A percentile compares a stretch with the other conserved stretches of the same genome.
Conservation (phyloP, 2,329 filamentous ascomycete genomes). For the Talaromyces sp. region DNA sequence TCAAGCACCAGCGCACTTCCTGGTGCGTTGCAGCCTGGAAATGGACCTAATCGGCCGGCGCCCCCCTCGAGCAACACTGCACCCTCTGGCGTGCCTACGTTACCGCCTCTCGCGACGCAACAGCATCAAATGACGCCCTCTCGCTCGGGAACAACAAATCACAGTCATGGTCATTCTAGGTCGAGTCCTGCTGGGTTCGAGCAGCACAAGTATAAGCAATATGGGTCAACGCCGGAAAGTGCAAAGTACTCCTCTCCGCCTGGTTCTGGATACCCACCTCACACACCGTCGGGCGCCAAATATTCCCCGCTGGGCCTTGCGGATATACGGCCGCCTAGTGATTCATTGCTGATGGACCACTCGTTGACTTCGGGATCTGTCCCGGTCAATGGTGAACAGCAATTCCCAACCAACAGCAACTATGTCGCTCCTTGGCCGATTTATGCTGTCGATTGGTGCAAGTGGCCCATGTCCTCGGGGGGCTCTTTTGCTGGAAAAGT, state of each 20-base stretch:
- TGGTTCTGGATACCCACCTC: slow-evolving; percentile 40
- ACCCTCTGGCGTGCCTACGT: slow-evolving; percentile 51
- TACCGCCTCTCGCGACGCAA: slow-evolving; percentile 44
- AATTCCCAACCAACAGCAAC: slow-evolving; percentile 71
- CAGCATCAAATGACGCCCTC: slow-evolving; percentile 50
- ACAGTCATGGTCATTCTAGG: slow-evolving; percentile 66
- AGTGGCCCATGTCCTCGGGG: slow-evolving; percentile 75
- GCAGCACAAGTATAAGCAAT: slow-evolving; percentile 56
- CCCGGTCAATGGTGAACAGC: slow-evolving; percentile 60
- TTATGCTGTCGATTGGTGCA: slow-evolving; percentile 98
- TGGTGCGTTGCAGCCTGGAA: slow-evolving; percentile 55
- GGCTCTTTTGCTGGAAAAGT: slow-evolving; percentile 74
- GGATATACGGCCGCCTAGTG: slow-evolving; percentile 82
- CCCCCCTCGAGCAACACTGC: slow-evolving; percentile 52
- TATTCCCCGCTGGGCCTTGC: slow-evolving; percentile 87
- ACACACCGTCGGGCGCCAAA: slow-evolving; percentile 55
- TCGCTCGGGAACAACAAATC: slow-evolving; percentile 41
- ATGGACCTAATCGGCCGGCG: slow-evolving; percentile 43
- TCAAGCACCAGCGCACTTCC: slow-evolving; percentile 45
- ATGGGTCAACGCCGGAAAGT: slow-evolving; percentile 59
- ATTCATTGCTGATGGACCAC: slow-evolving; percentile 72
- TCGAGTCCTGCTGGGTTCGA: slow-evolving; percentile 69
- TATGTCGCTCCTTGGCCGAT: slow-evolving; percentile 92
- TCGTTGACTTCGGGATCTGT: slow-evolving; percentile 50
- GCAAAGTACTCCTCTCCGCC: slow-evolving; percentile 56